Conservation (phyloP, 768 basidiomycete genomes). For the Podaxis sp. region DNA sequence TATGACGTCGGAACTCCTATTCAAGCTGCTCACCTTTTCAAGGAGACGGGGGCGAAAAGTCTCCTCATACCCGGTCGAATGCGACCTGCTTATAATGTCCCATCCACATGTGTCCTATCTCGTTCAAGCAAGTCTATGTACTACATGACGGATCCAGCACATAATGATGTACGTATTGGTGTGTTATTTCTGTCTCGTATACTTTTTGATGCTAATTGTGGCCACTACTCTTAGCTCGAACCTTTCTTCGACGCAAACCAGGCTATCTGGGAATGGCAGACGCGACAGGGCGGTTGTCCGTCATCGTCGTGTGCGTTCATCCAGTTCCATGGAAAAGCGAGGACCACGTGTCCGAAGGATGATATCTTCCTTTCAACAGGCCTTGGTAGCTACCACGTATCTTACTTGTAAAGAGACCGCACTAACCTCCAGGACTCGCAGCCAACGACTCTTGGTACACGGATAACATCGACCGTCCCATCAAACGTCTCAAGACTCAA, state of each 20-base stretch:
- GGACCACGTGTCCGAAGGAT: conserved; percentile 36
- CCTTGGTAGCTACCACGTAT: conserved; percentile 31
- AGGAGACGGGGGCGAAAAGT: conserved; percentile 37
- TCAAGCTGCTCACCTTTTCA: conserved; percentile 43
- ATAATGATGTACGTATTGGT: conserved; percentile 37
- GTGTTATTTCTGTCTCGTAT: neutral
- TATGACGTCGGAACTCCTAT: conserved; percentile 37
- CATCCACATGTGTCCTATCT: conserved; percentile 33
- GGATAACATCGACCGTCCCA: conserved; percentile 29
- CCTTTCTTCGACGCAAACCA: conserved; percentile 43
- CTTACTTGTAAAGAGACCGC: neutral
- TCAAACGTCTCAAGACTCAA: conserved; percentile 34
- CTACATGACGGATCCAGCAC: conserved; percentile 47
- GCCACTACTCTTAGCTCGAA: conserved; percentile 31
- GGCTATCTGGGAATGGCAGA: conserved; percentile 41
- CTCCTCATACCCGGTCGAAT: conserved; percentile 42
- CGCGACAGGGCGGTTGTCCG: conserved; percentile 35
- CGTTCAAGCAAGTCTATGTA: conserved; percentile 25
- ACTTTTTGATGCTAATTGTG: neutral
- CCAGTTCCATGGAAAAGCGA: conserved; percentile 47
- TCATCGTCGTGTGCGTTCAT: conserved; percentile 41
- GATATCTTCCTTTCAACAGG: conserved; percentile 47
- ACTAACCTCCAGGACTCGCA: conserved; percentile 16
- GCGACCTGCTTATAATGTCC: conserved; percentile 31
- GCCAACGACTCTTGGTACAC: conserved; percentile 37